Evolutionary conservation across 1,139 yeast genomes (phyloP).

Genomic region (Kurtzmaniella quercitrusa): DNA sequence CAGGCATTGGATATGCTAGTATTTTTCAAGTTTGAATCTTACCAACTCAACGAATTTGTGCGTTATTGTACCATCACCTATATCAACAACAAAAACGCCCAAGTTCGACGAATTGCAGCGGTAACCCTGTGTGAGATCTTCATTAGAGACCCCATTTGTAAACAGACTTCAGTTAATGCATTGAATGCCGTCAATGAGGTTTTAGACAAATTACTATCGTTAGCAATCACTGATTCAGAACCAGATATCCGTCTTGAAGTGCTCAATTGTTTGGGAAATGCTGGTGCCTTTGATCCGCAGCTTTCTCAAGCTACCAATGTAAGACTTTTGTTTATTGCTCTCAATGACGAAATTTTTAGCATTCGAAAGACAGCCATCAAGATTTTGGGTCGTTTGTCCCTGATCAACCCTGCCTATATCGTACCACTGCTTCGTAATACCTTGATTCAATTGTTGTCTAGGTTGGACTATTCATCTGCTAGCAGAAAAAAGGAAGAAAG

Average conservation of each 20-base stretch:
- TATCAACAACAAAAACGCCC: conserved; percentile 73
- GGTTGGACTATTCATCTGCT: conserved; percentile 73
- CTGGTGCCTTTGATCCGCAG: conserved; percentile 81
- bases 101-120: conserved; percentile 82
- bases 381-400: conserved; percentile 78
- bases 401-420: conserved; percentile 90
- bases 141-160: conserved; percentile 76
- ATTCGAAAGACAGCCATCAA: conserved; percentile 78
- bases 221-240: conserved; percentile 87
- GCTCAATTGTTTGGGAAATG: conserved; percentile 55
- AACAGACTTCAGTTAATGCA: conserved; percentile 81
- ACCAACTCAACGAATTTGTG: conserved; percentile 81
- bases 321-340: conserved; percentile 75
- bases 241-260: conserved; percentile 83
- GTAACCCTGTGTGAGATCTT: conserved; percentile 80
- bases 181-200: conserved; percentile 83
- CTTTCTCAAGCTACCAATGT: conserved; percentile 92
- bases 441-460: conserved; percentile 77
- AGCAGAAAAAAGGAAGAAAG: conserved; percentile 84
- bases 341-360: conserved; percentile 85
- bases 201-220: conserved; percentile 69
- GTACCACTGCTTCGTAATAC: conserved; percentile 89
- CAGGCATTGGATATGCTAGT: conserved; percentile 73
- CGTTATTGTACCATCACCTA: conserved; percentile 77
- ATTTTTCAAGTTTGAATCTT: conserved; percentile 68